Percentiles rank a stretch among this genome's conserved stretches.
phyloP scores from a whole-genome alignment of 1,284 basidiomycete genomes.

The Phylloporus sp. region DNA sequence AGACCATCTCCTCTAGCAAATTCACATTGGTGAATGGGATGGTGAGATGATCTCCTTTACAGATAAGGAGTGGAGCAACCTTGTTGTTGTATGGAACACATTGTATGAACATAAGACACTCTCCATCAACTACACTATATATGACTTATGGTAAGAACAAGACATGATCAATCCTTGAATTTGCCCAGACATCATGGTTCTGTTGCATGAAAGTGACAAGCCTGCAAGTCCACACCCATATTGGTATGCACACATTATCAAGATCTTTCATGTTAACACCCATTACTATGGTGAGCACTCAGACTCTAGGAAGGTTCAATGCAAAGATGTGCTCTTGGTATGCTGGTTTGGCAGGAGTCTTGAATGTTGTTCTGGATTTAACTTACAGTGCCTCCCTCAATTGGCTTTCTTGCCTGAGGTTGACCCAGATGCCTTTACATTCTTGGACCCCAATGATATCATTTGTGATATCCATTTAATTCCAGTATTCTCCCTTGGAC shows the following conservation, averaged over 20 bases:
- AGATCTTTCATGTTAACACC: background rate
- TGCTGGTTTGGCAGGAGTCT: background rate
- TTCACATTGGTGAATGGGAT: background rate
- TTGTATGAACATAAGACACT: background rate
- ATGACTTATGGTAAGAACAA: background rate
- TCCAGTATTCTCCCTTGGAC: background rate
- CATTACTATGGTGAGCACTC: background rate
- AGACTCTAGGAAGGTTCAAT: background rate
- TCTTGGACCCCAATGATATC: background rate
- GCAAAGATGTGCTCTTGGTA: background rate
- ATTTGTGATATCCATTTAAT: background rate
- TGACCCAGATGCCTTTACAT: background rate
- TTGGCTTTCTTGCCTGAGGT: background rate
- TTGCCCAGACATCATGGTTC: background rate
- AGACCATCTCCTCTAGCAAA: background rate
- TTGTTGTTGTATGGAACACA: background rate
- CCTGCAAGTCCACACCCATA: background rate
- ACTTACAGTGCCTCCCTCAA: background rate
- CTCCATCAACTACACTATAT: background rate
- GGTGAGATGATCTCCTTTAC: background rate
- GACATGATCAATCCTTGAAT: background rate
- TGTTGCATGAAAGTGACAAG: background rate
- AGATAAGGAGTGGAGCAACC: background rate
- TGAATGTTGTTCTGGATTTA: background rate
- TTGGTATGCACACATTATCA: background rate